Conservation (phyloP, 208 protist species). For the Leishmania mexicana region DNA sequence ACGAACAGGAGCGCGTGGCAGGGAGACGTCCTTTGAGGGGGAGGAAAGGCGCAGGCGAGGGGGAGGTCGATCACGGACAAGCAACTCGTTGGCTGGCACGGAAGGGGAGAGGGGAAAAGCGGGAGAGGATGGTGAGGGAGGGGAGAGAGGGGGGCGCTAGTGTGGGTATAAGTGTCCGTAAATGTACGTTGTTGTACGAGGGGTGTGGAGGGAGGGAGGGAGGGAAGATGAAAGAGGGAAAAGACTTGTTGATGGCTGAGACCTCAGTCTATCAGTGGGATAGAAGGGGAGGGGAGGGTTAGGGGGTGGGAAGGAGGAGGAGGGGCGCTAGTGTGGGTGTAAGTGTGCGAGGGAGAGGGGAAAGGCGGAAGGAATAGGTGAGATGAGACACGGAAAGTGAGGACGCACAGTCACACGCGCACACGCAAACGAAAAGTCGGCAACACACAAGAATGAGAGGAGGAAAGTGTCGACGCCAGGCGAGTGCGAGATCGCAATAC, state of each 20-base stretch:
- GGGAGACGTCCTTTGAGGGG: background rate
- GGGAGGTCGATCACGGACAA: background rate
- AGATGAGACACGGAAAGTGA: background rate
- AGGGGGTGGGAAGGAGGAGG: background rate
- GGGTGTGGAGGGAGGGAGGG: background rate
- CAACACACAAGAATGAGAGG: conserved; percentile 18
- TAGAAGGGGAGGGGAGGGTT: conserved; percentile 6
- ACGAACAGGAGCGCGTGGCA: conserved; percentile 10
- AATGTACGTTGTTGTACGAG: conserved; percentile 3
- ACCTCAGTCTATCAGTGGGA: conserved; percentile 2
- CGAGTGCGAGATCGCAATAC: background rate
- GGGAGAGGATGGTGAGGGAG: background rate
- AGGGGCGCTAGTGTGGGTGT: conserved; percentile 6
- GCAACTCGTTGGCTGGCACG: background rate
- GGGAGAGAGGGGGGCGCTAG: background rate
- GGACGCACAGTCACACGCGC: background rate
- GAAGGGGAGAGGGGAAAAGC: background rate
- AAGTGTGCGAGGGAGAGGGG: conserved; percentile 9
- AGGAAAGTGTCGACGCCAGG: background rate
- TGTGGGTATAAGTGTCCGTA: conserved; percentile 6
- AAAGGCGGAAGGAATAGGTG: conserved; percentile 3
- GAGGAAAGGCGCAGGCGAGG: background rate
- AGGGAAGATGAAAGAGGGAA: background rate
- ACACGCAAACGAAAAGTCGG: background rate
- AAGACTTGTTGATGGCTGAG: background rate